phyloP scores from a whole-genome alignment of 2,329 filamentous ascomycete genomes.

The Neofusicoccum ribis region DNA sequence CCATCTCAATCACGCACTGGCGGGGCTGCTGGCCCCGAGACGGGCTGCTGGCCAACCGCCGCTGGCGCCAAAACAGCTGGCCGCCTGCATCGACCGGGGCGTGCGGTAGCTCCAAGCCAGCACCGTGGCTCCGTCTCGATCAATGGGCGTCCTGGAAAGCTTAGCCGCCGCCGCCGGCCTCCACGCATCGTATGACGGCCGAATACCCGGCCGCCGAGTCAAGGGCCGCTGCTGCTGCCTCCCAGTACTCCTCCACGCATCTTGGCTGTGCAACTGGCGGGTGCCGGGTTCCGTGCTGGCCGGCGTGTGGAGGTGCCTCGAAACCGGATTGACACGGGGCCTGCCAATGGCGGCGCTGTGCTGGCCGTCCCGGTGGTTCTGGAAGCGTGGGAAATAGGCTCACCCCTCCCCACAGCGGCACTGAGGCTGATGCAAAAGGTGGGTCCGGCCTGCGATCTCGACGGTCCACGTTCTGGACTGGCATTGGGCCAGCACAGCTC shows the following conservation, averaged over 20 bases:
- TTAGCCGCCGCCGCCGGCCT: neutral
- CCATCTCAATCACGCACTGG: neutral
- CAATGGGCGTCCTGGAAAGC: neutral
- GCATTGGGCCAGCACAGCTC: conserved; percentile 10
- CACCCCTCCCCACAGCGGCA: neutral
- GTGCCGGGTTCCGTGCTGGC: conserved; percentile 3
- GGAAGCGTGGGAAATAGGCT: conserved; percentile 5
- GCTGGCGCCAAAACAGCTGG: neutral
- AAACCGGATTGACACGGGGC: neutral
- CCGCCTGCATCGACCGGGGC: neutral
- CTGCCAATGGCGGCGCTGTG: neutral
- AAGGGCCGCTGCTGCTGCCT: neutral
- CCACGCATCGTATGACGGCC: neutral
- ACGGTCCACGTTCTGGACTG: conserved; percentile 4
- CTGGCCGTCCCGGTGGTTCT: conserved; percentile 1
- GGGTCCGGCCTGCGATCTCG: conserved; percentile 1
- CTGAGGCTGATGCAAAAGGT: conserved; percentile 10
- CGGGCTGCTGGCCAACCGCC: neutral
- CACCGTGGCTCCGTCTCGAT: neutral
- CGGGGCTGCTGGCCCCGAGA: neutral
- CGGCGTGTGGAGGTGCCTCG: neutral
- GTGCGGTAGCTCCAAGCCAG: neutral
- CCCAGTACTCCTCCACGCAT: neutral
- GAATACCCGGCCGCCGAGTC: conserved; percentile 8
- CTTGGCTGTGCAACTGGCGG: conserved; percentile 7